Evolutionary conservation across 805 yeast species (phyloP).

Genomic region (Yamadazyma laniorum): DNA sequence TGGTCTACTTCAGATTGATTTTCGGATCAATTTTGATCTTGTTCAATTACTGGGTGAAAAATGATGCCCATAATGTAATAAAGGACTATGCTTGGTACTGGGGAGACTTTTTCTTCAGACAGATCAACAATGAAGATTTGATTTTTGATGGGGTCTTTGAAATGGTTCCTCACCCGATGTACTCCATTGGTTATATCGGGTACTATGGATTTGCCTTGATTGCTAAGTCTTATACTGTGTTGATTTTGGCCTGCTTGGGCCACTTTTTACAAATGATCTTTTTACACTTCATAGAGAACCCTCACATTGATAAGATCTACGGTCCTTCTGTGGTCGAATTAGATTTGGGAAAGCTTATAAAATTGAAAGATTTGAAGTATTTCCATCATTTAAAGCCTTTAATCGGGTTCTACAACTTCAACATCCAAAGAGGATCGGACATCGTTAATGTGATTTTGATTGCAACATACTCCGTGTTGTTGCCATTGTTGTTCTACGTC

Average conservation of each 20-base stretch:
- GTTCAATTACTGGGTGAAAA: conserved; percentile 80
- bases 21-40: conserved; percentile 62
- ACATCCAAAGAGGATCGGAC: conserved; percentile 63
- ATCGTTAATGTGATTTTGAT: conserved; percentile 46
- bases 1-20: conserved; percentile 50
- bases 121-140: conserved; percentile 57
- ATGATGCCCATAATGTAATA: conserved; percentile 84
- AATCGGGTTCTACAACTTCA: conserved; percentile 62
- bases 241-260: conserved; percentile 68
- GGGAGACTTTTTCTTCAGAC: conserved; percentile 89
- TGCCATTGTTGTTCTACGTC: conserved; percentile 38
- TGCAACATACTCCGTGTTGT: conserved; percentile 38
- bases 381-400: conserved; percentile 48
- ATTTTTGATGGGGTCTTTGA: conserved; percentile 88
- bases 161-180: conserved; percentile 91
- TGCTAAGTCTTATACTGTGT: conserved; percentile 68
- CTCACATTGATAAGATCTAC: conserved; percentile 81
- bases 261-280: conserved; percentile 77
- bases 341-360: conserved; percentile 36
- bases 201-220: conserved; percentile 81
- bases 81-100: conserved; percentile 94
- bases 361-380: conserved; percentile 47
- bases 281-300: conserved; percentile 73
- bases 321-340: conserved; percentile 46
- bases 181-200: conserved; percentile 84